A percentile compares a stretch with the other conserved stretches of the same genome.
phyloP scores from a whole-genome alignment of 148 eudicot species.

The Persicaria tinctoria region DNA sequence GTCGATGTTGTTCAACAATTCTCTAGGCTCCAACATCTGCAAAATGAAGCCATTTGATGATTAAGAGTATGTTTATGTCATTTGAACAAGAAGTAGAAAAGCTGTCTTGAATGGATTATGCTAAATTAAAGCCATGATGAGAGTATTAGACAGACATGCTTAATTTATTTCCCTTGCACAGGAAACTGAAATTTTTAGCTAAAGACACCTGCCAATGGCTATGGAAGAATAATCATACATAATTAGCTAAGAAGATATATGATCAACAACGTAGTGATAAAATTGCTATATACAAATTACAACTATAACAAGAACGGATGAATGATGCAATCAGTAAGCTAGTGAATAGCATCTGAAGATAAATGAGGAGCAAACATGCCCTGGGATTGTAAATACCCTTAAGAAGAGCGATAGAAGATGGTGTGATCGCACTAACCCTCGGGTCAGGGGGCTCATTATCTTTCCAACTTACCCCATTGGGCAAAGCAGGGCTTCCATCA shows the following conservation, averaged over 20 bases:
- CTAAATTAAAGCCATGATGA: not conserved
- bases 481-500: slow-evolving; percentile 84
- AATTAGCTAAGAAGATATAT: not conserved
- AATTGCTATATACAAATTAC: not conserved
- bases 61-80: not conserved
- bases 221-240: not conserved
- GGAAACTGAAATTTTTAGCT: not conserved
- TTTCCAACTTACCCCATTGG: slow-evolving; percentile 30
- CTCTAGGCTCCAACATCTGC: slow-evolving; percentile 92
- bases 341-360: not conserved
- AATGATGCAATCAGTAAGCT: not conserved
- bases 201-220: not conserved
- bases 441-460: slow-evolving; percentile 84
- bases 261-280: not conserved
- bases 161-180: not conserved
- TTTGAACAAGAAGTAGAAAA: not conserved
- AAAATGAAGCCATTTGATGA: slow-evolving; percentile 5
- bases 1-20: slow-evolving; percentile 81
- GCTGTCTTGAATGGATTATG: not conserved
- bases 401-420: slow-evolving; percentile 72
- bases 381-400: slow-evolving; percentile 42
- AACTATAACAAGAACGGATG: not conserved
- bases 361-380: not conserved
- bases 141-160: not conserved
- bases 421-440: slow-evolving; percentile 96